Conservation (phyloP, 306 rosid species). For the Rosa multiflora region DNA sequence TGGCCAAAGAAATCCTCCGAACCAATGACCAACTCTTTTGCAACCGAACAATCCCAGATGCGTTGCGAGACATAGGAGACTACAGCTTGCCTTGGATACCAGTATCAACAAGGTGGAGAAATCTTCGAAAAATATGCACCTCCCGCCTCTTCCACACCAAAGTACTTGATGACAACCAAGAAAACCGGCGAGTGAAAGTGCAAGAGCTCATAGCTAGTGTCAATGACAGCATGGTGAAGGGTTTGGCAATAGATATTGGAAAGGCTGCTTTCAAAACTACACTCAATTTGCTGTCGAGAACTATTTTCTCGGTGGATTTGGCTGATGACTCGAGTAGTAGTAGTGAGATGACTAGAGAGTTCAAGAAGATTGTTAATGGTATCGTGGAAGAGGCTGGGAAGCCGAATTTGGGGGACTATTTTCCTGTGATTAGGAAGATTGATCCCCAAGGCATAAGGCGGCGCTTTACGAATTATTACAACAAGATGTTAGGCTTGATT, state of each 20-base stretch:
- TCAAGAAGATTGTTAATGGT: neutral
- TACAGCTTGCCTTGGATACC: conserved; percentile 35
- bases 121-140: conserved; percentile 1
- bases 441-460: conserved; percentile 12
- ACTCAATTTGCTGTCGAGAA: conserved; percentile 40
- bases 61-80: conserved; percentile 7
- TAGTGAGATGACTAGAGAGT: neutral
- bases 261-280: conserved; percentile 33
- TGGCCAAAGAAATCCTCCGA: conserved; percentile 41
- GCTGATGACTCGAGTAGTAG: conserved; percentile 6
- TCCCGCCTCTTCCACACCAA: conserved; percentile 32
- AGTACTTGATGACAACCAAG: conserved; percentile 27
- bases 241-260: neutral
- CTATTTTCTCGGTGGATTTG: conserved; percentile 44
- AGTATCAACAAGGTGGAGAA: conserved; percentile 35
- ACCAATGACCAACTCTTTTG: conserved; percentile 38
- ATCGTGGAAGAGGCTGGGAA: conserved; percentile 3
- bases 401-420: conserved; percentile 10
- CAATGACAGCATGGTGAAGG: neutral
- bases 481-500: neutral
- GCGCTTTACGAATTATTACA: neutral
- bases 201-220: neutral
- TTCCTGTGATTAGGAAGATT: conserved; percentile 8
- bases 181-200: conserved; percentile 6
- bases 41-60: conserved; percentile 35